Base-by-base conservation (phyloP, 768 basidiomycete species). In the Pisolithus microcarpus region DNA sequence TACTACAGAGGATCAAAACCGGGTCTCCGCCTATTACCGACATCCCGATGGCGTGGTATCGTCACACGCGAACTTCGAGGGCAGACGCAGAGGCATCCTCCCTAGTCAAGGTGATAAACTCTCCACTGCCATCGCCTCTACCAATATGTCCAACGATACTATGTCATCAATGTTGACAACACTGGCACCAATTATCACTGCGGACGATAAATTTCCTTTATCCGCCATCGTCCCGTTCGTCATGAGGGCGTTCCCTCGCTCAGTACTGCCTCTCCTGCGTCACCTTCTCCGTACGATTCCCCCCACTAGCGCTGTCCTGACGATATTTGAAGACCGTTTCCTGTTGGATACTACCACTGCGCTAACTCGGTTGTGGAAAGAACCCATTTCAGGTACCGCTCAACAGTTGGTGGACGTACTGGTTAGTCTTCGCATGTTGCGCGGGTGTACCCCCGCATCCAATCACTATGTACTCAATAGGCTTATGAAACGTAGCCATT, bases 91-190 rank as follows among this genome's bases (percentile, higher is more conserved):
- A 51, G 65, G 65, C 15, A 50, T 69, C 10, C 46, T 45, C 15
- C 34, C 39, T 15, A 24, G 9, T 24, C 51, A 7, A 24, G 30
- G 34, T 31, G 26, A 18, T 24, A 21, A 36, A 11, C 13, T 18
- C 16, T 21, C 49, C 19, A 51, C n/a, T 10, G 37, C 56, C 4
- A 51, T 61, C 24, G 69, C 77, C 8, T 74, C 75, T 19, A 71
- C 67, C 38, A 53, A 63, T 46, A 61, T 81, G 13, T 74, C 78
- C 59, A 76, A 82, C 54, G 71, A 81, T 52, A 75, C 76, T 31
- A 58, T 62, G 2, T 67, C 37, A 51, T 74, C 48, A 21, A 50
- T 13, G 30, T 28, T 36, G 36, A 49, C 15, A 43, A 56, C 49
- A 21, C 11, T 34, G 13, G 34, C 34, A 34, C 34, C 34, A 11